Conservation (phyloP, 352 stramenopile genomes). For the Phytophthora europaea region DNA sequence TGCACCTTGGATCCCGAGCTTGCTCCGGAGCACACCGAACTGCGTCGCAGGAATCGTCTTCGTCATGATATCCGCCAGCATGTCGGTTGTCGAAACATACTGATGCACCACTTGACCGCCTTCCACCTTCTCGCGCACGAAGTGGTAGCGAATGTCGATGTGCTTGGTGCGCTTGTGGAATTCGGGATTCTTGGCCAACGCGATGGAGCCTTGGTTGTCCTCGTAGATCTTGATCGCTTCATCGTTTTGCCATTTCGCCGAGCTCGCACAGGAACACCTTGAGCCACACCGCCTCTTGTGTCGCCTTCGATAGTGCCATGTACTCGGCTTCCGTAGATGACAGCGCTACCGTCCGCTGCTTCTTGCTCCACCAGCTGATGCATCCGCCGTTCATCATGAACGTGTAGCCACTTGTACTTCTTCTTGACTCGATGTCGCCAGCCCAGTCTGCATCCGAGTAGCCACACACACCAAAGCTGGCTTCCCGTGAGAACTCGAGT, state of each 20-base stretch:
- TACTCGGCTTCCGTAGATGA: neutral
- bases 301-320: slow-evolving; percentile 13
- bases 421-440: slow-evolving; percentile 10
- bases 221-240: slow-evolving; percentile 29
- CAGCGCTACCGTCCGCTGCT: neutral
- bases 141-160: slow-evolving; percentile 1
- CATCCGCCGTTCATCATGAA: slow-evolving; percentile 12
- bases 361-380: slow-evolving; percentile 1
- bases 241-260: too few relatives aligned
- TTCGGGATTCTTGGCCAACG: slow-evolving; percentile 24
- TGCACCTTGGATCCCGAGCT: too few relatives aligned
- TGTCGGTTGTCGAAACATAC: too few relatives aligned
- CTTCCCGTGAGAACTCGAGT: too few relatives aligned
- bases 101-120: neutral
- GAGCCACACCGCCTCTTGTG: slow-evolving; percentile 29
- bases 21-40: too few relatives aligned
- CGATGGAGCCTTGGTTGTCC: slow-evolving; percentile 32
- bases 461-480: too few relatives aligned
- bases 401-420: slow-evolving; percentile 11
- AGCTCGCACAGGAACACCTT: slow-evolving; percentile 26
- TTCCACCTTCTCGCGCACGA: neutral
- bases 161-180: slow-evolving; percentile 7
- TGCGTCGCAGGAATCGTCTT: too few relatives aligned
- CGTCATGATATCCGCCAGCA: too few relatives aligned
- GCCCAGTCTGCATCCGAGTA: slow-evolving; percentile 31